Conservation (phyloP, 805 yeast species). For the Saturnispora sekii region DNA sequence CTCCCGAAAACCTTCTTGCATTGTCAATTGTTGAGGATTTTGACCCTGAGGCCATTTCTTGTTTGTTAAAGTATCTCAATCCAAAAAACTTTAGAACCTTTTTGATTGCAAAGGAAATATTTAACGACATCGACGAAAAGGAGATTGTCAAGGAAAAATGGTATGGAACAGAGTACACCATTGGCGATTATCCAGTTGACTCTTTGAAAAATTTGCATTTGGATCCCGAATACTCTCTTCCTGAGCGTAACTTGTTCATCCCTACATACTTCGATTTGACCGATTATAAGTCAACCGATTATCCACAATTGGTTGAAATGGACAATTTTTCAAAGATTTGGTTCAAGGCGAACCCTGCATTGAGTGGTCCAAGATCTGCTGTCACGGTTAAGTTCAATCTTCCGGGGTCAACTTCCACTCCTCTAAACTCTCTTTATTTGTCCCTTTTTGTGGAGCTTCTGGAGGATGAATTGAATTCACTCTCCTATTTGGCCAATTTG, state of each 20-base stretch:
- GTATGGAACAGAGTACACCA: constrained; percentile 80
- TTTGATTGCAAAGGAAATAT: constrained; percentile 39
- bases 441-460: constrained; percentile 59
- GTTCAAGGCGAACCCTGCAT: constrained; percentile 85
- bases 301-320: constrained; percentile 54
- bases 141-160: constrained; percentile 56
- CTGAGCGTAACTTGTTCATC: constrained; percentile 68
- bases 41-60: constrained; percentile 42
- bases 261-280: constrained; percentile 65
- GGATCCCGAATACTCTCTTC: constrained; percentile 34
- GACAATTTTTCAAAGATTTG: constrained; percentile 52
- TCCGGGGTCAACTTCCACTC: constrained; percentile 54
- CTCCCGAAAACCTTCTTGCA: constrained; percentile 55
- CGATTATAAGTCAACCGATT: constrained; percentile 31
- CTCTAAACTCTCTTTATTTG: constrained; percentile 47
- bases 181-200: constrained; percentile 28
- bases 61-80: constrained; percentile 39
- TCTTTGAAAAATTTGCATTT: constrained; percentile 31
- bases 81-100: constrained; percentile 53
- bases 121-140: constrained; percentile 32
- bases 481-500: constrained; percentile 73
- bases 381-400: constrained; percentile 54
- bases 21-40: constrained; percentile 45
- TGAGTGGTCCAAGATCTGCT: constrained; percentile 80
- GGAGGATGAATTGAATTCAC: constrained; percentile 65